Percentiles rank a stretch among this genome's conserved stretches.
phyloP scores from a whole-genome alignment of 2,329 filamentous ascomycete genomes.

The Fusarium paranaense region DNA sequence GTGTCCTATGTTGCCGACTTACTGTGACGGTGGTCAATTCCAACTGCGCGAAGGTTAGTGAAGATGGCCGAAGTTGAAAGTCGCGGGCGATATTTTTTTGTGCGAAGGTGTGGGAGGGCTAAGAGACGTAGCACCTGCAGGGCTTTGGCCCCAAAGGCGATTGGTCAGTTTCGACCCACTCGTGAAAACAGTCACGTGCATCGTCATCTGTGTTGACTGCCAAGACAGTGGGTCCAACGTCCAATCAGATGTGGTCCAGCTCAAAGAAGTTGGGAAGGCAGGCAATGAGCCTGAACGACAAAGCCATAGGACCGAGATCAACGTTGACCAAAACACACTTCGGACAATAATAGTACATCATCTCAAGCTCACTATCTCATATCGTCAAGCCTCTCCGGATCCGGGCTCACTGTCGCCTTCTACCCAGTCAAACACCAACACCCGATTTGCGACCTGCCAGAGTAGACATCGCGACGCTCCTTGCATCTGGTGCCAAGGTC shows the following conservation, averaged over 20 bases:
- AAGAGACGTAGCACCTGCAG: conserved; percentile 48
- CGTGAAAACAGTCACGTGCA: conserved; percentile 35
- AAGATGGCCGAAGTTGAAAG: conserved; percentile 55
- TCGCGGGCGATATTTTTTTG: conserved; percentile 55
- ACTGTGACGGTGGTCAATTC: conserved; percentile 62
- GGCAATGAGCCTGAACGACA: conserved; percentile 29
- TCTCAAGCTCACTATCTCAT: background rate
- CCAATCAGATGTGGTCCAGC: conserved; percentile 40
- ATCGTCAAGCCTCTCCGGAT: background rate
- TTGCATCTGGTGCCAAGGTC: conserved; percentile 31
- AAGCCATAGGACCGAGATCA: conserved; percentile 14
- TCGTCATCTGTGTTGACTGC: background rate
- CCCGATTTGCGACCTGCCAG: background rate
- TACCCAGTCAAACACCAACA: conserved; percentile 1
- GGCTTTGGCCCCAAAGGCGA: conserved; percentile 52
- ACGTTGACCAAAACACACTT: conserved; percentile 15
- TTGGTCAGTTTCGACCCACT: conserved; percentile 46
- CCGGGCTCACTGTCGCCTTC: background rate
- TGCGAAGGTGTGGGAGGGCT: conserved; percentile 57
- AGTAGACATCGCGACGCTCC: conserved; percentile 7
- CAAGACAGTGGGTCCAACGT: conserved; percentile 1
- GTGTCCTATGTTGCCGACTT: conserved; percentile 53
- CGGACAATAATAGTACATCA: conserved; percentile 6
- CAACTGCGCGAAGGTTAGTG: conserved; percentile 56
- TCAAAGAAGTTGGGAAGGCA: conserved; percentile 30